Conservation (phyloP, 352 stramenopile species). For the Globisporangium megalacanthum region DNA sequence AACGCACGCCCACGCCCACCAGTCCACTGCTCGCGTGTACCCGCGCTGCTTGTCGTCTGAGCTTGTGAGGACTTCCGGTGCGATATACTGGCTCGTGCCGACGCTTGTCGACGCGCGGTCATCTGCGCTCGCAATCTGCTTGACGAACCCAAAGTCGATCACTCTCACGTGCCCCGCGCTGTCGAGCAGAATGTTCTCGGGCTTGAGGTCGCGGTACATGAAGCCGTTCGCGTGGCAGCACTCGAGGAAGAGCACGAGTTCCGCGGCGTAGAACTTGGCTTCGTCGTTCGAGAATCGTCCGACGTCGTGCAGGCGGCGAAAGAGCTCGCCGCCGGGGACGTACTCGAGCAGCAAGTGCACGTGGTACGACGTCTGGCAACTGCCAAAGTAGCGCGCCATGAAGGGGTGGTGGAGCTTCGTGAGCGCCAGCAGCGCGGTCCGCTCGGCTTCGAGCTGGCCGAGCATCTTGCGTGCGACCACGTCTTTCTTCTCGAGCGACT, state of each 20-base stretch:
- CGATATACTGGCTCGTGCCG: constrained; percentile 67
- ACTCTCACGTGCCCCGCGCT: constrained; percentile 55
- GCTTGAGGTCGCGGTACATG: constrained; percentile 89
- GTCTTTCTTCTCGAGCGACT: constrained; percentile 69
- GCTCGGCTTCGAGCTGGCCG: constrained; percentile 47
- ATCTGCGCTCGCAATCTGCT: constrained; percentile 22
- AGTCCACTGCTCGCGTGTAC: constrained; percentile 81
- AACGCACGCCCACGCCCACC: constrained; percentile 78
- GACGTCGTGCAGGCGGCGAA: constrained; percentile 44
- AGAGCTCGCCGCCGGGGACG: constrained; percentile 58
- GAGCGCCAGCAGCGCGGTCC: constrained; percentile 36
- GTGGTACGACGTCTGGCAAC: constrained; percentile 46
- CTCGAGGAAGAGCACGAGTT: constrained; percentile 58
- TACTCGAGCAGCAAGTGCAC: constrained; percentile 74
- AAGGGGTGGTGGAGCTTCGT: constrained; percentile 40
- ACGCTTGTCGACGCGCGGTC: constrained; percentile 51
- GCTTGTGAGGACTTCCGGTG: constrained; percentile 66
- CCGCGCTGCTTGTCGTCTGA: constrained; percentile 36
- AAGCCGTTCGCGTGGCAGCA: constrained; percentile 41
- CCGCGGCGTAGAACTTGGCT: constrained; percentile 74
- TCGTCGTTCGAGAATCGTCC: constrained; percentile 55
- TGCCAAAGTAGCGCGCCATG: constrained; percentile 52
- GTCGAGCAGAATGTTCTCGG: constrained; percentile 88
- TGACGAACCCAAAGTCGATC: constrained; percentile 68
- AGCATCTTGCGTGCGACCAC: constrained; percentile 54